Evolutionary conservation across 768 basidiomycete species (phyloP), one percentile per base, ranked within the genome.

Genomic region (Sporobolomyces pararoseus): DNA sequence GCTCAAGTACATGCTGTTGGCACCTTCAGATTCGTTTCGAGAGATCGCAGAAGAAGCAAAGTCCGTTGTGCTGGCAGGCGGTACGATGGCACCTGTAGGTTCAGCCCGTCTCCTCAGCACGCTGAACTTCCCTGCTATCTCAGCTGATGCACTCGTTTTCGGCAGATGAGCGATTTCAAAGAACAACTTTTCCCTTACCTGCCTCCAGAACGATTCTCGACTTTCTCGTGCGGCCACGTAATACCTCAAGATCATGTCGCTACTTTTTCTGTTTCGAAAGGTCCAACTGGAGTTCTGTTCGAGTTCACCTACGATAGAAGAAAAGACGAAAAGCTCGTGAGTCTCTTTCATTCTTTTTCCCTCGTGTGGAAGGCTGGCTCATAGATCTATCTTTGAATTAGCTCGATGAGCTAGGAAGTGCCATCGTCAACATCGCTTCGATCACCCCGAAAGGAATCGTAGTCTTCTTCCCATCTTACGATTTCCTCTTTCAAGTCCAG

Each of bases 61-160:
- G 44, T 84, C 89, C 4, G 87, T 98, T n/a, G 81, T 98, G 34
- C 82, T 99, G 46, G 95, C 96, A 12, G 95, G 95, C 13, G 95
- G 95, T 7, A 99, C 95, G 0, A 97, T 99, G 96, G 91, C 92
- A 10, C 95, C 95, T n/a, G 91, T 96, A 63, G 61, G 83, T 80
- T n/a, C n/a, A n/a, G n/a, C n/a, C n/a, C n/a, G n/a, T n/a, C n/a
- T n/a, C n/a, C n/a, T n/a, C n/a, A n/a, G n/a, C n/a, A n/a, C n/a
- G n/a, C n/a, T n/a, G n/a, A n/a, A n/a, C n/a, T n/a, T n/a, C n/a
- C n/a, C n/a, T n/a, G n/a, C n/a, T n/a, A n/a, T n/a, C n/a, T n/a
- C n/a, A n/a, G n/a, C n/a, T n/a, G n/a, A n/a, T n/a, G n/a, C n/a
- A n/a, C n/a, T n/a, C n/a, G n/a, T n/a, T n/a, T n/a, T n/a, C n/a